These are phyloP conservation scores for Pseudonectria buxi DNA, from an alignment of 2,329 filamentous ascomycete species.

Conservation along the genomic window DNA sequence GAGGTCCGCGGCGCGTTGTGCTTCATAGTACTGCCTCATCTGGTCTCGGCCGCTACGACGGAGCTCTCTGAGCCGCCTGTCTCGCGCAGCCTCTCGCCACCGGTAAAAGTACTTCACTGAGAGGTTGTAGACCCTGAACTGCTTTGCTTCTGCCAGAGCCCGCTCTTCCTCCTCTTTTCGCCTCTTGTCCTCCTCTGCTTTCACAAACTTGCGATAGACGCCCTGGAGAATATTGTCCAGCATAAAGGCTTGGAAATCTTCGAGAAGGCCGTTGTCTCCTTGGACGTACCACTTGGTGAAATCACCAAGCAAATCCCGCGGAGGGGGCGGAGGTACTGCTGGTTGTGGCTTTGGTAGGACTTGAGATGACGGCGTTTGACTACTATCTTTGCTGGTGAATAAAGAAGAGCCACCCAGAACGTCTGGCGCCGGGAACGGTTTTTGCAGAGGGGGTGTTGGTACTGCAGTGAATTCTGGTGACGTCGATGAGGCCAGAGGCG, in stretches of 20 bases:
- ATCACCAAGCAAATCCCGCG: conserved; percentile 38
- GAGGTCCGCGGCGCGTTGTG: conserved; percentile 27
- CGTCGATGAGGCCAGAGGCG: too few species aligned
- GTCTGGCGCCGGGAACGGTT: too few species aligned
- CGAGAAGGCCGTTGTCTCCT: conserved; percentile 47
- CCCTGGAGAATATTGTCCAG: conserved; percentile 38
- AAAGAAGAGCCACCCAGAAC: too few species aligned
- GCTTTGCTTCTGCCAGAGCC: conserved; percentile 38
- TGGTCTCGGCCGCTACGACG: conserved; percentile 46
- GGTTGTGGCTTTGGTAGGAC: conserved; percentile 5
- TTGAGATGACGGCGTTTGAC: background rate
- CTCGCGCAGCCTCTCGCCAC: conserved; percentile 45
- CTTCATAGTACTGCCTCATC: conserved; percentile 39
- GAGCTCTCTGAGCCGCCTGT: conserved; percentile 42
- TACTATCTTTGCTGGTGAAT: too few species aligned
- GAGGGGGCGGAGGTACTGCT: conserved; percentile 4
- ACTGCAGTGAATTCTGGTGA: too few species aligned
- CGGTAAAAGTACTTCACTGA: conserved; percentile 49
- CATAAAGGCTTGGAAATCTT: conserved; percentile 41
- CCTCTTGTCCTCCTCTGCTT: conserved; percentile 34
- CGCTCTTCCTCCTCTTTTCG: conserved; percentile 42
- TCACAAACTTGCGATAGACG: conserved; percentile 34
- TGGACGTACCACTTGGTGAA: conserved; percentile 49
- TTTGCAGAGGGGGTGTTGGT: too few species aligned
- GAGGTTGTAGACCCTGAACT: conserved; percentile 44